phyloP scores from a whole-genome alignment of 2,329 filamentous ascomycete genomes.

The Sporothrix dimorphospora region DNA sequence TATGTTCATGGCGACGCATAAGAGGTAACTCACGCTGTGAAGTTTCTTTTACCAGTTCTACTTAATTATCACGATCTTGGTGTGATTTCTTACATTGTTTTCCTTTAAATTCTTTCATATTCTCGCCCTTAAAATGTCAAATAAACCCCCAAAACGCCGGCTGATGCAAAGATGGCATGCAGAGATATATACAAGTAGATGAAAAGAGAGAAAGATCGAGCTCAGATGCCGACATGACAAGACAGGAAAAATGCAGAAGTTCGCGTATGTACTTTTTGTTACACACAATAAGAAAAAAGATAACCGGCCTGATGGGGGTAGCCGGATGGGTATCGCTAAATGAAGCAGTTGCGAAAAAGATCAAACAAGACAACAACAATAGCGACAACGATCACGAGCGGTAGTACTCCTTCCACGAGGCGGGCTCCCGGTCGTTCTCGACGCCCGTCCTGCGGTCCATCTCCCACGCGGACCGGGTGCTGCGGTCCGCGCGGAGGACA shows the following conservation, averaged over 20 bases:
- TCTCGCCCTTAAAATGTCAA: not conserved
- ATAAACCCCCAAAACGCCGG: not conserved
- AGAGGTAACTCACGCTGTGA: too few species aligned
- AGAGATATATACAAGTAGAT: not conserved
- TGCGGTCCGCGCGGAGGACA: slow-evolving; percentile 22
- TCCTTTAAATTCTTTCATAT: not conserved
- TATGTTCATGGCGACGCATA: too few species aligned
- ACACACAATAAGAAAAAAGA: not conserved
- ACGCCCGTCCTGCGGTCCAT: not conserved
- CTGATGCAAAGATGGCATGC: slow-evolving; percentile 2
- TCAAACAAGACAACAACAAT: not conserved
- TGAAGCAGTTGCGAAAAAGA: not conserved
- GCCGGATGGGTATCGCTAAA: slow-evolving; percentile 10
- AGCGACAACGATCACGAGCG: not conserved
- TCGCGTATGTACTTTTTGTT: not conserved
- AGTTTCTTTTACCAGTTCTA: too few species aligned
- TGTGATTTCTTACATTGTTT: too few species aligned
- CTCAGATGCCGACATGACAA: not conserved
- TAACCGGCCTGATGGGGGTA: not conserved
- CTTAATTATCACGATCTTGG: too few species aligned
- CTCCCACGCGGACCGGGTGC: slow-evolving; percentile 21
- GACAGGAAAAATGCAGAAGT: not conserved
- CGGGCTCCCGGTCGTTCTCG: slow-evolving; percentile 23
- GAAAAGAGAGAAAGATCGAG: not conserved
- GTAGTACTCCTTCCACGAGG: slow-evolving; percentile 30